phyloP scores from a whole-genome alignment of 1,284 basidiomycete species.

The Naganishia sp. region DNA sequence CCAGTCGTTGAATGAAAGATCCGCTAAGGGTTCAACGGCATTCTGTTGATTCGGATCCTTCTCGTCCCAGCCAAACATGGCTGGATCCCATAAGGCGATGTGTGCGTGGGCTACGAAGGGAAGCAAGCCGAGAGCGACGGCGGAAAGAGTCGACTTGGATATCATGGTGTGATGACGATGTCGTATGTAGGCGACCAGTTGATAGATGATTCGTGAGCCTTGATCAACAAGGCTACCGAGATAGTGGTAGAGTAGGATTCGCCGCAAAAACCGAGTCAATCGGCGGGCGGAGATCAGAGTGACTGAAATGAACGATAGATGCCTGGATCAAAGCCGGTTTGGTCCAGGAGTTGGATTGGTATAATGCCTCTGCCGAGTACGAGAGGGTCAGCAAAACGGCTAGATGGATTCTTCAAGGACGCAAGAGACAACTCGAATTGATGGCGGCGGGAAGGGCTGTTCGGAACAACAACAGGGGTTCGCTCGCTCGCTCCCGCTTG shows the following conservation, averaged over 20 bases:
- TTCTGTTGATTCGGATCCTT: slow-evolving; percentile 44
- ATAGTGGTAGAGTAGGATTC: background rate
- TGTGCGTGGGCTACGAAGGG: slow-evolving; percentile 39
- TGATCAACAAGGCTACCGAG: slow-evolving; percentile 8
- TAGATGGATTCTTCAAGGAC: too few relatives aligned
- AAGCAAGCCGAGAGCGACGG: background rate
- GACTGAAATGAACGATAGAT: background rate
- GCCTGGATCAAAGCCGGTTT: background rate
- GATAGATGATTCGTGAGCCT: background rate
- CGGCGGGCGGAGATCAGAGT: background rate
- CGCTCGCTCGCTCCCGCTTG: too few relatives aligned
- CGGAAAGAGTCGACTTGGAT: slow-evolving; percentile 1
- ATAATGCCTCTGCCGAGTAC: background rate
- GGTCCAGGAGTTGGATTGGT: background rate
- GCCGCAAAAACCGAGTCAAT: background rate
- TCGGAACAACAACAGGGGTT: too few relatives aligned
- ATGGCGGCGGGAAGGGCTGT: too few relatives aligned
- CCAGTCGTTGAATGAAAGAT: slow-evolving; percentile 64
- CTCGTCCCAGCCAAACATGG: slow-evolving; percentile 48
- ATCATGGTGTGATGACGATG: background rate
- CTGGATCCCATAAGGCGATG: slow-evolving; percentile 45
- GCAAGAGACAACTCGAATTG: too few relatives aligned
- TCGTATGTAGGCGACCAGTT: background rate
- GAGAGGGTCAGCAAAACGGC: background rate
- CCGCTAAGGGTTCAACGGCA: slow-evolving; percentile 61